Conservation (phyloP, 208 protist species). For the Leishmania arabica region DNA sequence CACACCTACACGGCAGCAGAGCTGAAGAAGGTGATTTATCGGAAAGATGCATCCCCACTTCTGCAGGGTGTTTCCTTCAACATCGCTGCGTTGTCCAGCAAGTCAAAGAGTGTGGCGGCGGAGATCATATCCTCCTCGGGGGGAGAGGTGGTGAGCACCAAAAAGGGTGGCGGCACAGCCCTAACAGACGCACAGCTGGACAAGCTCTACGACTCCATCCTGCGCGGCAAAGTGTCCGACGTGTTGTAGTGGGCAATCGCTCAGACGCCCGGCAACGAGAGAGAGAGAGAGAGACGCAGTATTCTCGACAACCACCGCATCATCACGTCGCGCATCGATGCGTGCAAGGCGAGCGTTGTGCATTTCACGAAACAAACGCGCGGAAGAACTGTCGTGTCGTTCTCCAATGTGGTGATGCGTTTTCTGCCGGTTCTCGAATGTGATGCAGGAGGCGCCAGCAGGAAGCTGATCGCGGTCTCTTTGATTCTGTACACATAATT, state of each 20-base stretch:
- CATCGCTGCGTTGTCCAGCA: conserved; percentile 42
- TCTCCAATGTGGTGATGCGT: not conserved
- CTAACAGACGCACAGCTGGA: conserved; percentile 54
- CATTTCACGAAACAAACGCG: not conserved
- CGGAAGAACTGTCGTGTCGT: not conserved
- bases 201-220: conserved; percentile 67
- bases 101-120: conserved; percentile 45
- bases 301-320: not conserved
- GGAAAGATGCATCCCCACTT: conserved; percentile 32
- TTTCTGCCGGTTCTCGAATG: not conserved
- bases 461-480: not conserved
- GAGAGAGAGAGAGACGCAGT: not conserved
- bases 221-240: conserved; percentile 39
- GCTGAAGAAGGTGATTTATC: conserved; percentile 55
- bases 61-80: conserved; percentile 50
- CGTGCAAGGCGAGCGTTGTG: not conserved
- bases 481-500: not conserved
- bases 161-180: conserved; percentile 17
- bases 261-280: not conserved
- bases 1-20: conserved; percentile 47
- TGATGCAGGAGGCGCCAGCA: not conserved
- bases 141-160: conserved; percentile 37
- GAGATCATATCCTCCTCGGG: conserved; percentile 77
- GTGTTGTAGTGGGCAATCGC: not conserved
- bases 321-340: not conserved